phyloP scores from a whole-genome alignment of 2,329 filamentous ascomycete genomes.

The Arthrobotrys iridis region DNA sequence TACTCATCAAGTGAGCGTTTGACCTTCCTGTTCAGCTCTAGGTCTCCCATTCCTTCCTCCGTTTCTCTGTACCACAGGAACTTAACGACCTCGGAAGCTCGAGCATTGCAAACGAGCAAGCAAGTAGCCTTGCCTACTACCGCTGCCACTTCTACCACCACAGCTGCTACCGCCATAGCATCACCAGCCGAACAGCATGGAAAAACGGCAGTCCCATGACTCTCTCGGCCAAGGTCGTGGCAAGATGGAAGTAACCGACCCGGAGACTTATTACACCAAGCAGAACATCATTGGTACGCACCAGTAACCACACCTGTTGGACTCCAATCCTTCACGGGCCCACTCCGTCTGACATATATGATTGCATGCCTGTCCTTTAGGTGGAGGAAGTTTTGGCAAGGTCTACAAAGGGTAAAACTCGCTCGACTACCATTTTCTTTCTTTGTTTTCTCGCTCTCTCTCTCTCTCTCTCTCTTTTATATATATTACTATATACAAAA shows the following conservation, averaged over 20 bases:
- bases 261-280: constrained; percentile 91
- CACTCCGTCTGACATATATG: constrained; percentile 19
- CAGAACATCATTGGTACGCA: constrained; percentile 82
- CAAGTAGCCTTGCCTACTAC: neutral
- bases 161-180: no score
- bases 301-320: no score
- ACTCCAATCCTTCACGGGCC: no score
- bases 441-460: neutral
- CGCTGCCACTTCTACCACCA: no score
- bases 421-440: constrained; percentile 22
- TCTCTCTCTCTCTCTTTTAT: no score
- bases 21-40: neutral
- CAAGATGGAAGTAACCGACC: constrained; percentile 72
- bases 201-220: constrained; percentile 47
- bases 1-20: no score
- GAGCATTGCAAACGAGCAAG: no score
- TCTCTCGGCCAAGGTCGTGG: constrained; percentile 42
- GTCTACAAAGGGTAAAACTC: constrained; percentile 97
- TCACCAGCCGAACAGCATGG: constrained; percentile 25
- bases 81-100: no score
- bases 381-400: constrained; percentile 96
- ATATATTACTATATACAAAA: no score
- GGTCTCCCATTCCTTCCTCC: neutral
- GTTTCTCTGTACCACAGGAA: neutral
- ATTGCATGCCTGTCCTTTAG: constrained; percentile 66